Conservation (phyloP, 1,284 basidiomycete genomes). For the Pseudozyma sp. region DNA sequence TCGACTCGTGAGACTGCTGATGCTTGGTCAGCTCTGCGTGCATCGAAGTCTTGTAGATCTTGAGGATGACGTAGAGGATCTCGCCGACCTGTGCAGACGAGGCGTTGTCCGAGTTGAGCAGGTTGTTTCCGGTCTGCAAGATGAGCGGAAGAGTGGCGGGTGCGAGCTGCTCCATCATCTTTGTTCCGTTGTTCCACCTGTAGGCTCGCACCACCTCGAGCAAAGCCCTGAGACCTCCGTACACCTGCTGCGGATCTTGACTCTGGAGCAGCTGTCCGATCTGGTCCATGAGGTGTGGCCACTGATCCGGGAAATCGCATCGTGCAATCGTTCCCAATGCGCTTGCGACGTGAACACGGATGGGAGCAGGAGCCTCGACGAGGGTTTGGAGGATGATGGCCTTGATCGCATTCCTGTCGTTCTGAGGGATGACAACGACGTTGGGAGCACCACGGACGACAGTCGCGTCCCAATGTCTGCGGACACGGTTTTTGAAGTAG, state of each 20-base stretch:
- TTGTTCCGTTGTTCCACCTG: slow-evolving; percentile 59
- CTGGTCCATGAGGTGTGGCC: slow-evolving; percentile 63
- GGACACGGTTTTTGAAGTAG: slow-evolving; percentile 67
- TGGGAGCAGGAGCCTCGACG: slow-evolving; percentile 46
- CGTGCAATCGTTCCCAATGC: slow-evolving; percentile 57
- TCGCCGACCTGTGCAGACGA: slow-evolving; percentile 58
- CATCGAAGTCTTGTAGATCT: slow-evolving; percentile 67
- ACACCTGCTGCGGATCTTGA: slow-evolving; percentile 49
- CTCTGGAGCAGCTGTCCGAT: slow-evolving; percentile 57
- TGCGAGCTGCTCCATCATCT: slow-evolving; percentile 61
- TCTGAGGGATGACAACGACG: slow-evolving; percentile 38
- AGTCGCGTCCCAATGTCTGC: slow-evolving; percentile 58
- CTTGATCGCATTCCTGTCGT: slow-evolving; percentile 56
- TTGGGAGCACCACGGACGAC: slow-evolving; percentile 22
- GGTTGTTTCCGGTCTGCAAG: slow-evolving; percentile 48
- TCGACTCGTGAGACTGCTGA: slow-evolving; percentile 64
- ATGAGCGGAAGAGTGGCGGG: slow-evolving; percentile 60
- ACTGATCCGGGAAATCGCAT: slow-evolving; percentile 61
- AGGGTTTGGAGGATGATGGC: slow-evolving; percentile 54
- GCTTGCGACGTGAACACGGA: slow-evolving; percentile 59
- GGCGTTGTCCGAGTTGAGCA: slow-evolving; percentile 57
- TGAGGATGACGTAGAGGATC: slow-evolving; percentile 64
- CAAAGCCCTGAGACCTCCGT: slow-evolving; percentile 62
- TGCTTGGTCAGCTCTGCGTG: slow-evolving; percentile 58
- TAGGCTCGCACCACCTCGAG: slow-evolving; percentile 64